These are phyloP conservation scores for Solanum medicagineum DNA, from an alignment of 257 asterid species.

Conservation along the genomic window DNA sequence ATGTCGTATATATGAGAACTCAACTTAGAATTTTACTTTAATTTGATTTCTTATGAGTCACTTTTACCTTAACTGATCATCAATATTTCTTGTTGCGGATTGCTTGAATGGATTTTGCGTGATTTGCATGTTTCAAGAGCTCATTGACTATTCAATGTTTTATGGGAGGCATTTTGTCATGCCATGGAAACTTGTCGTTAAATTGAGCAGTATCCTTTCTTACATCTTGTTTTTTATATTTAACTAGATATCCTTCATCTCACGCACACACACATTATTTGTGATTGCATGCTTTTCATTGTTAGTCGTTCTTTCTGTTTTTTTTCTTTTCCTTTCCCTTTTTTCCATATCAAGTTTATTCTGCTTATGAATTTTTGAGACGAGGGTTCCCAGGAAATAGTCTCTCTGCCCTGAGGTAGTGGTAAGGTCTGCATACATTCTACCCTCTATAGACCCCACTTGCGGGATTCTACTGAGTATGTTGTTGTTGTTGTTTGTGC, in stretches of 20 bases:
- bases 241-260: not conserved
- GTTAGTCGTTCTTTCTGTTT: too few relatives aligned
- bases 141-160: conserved; percentile 21
- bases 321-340: not conserved
- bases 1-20: too few relatives aligned
- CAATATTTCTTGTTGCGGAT: conserved; percentile 20
- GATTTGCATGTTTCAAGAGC: conserved; percentile 34
- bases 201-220: conserved; percentile 64
- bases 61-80: conserved; percentile 12
- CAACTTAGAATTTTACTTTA: not conserved
- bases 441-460: too few relatives aligned
- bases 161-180: conserved; percentile 8
- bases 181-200: conserved; percentile 34
- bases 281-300: too few relatives aligned
- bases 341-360: too few relatives aligned
- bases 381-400: too few relatives aligned
- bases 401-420: too few relatives aligned
- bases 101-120: conserved; percentile 23
- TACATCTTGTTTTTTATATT: not conserved
- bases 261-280: too few relatives aligned
- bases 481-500: too few relatives aligned
- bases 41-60: not conserved
- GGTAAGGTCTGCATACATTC: too few relatives aligned
- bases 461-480: too few relatives aligned
- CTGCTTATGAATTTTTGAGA: too few relatives aligned